Conservation (phyloP, 805 yeast species). For the Millerozyma miso region DNA sequence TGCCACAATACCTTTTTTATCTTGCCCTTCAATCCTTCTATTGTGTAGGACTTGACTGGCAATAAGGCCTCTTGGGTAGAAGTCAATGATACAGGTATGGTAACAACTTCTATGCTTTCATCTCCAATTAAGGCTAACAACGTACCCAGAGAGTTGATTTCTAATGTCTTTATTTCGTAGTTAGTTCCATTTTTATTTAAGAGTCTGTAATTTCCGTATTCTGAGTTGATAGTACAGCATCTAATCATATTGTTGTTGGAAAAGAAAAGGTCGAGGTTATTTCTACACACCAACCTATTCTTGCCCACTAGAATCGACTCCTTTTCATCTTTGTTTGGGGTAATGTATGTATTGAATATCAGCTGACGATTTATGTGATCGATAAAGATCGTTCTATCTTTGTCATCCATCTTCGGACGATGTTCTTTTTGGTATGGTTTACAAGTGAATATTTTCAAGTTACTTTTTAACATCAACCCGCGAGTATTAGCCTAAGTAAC, state of each 20-base stretch:
- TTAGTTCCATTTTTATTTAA: conserved; percentile 15
- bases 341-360: conserved; percentile 8
- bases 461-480: not conserved
- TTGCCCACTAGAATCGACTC: not conserved
- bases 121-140: conserved; percentile 40
- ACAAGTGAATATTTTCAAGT: not conserved
- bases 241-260: conserved; percentile 31
- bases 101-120: conserved; percentile 20
- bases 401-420: not conserved
- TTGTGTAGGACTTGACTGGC: conserved; percentile 9
- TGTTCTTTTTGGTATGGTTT: not conserved
- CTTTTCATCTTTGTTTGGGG: not conserved
- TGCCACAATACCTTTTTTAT: conserved; percentile 26
- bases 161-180: conserved; percentile 29
- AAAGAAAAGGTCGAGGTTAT: conserved; percentile 23
- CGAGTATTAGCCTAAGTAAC: too few species aligned
- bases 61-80: conserved; percentile 3
- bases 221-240: conserved; percentile 21
- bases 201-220: conserved; percentile 16
- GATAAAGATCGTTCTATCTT: conserved; percentile 3
- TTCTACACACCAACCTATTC: conserved; percentile 10
- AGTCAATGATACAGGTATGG: conserved; percentile 23
- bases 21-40: conserved; percentile 11
- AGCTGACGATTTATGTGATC: conserved; percentile 8
- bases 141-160: conserved; percentile 38